A percentile compares a stretch with the other conserved stretches of the same genome.
Conservation (phyloP, 2,329 filamentous ascomycete genomes). For the Aspergillus ochraceus region DNA sequence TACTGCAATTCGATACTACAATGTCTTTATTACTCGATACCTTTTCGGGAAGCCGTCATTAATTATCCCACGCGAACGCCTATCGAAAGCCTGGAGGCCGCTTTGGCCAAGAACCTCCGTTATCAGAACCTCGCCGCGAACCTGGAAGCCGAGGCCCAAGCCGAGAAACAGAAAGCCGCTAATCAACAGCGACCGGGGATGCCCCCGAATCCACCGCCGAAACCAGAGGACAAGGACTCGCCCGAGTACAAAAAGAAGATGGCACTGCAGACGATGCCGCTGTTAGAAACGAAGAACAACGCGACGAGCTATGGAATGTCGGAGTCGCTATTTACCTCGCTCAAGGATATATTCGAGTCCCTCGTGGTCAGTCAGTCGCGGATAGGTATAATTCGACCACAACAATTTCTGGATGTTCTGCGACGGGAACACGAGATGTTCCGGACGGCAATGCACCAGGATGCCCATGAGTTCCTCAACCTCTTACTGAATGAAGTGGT, state of each 20-base stretch:
- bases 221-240: conserved; percentile 91
- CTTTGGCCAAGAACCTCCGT: conserved; percentile 47
- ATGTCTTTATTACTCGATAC: conserved; percentile 91
- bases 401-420: conserved; percentile 90
- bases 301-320: conserved; percentile 82
- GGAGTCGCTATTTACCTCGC: conserved; percentile 87
- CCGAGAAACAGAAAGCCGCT: conserved; percentile 47
- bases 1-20: conserved; percentile 99
- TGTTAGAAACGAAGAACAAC: conserved; percentile 83
- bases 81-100: conserved; percentile 66
- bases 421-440: conserved; percentile 97
- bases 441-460: conserved; percentile 93
- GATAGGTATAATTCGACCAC: conserved; percentile 87
- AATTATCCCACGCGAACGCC: conserved; percentile 78
- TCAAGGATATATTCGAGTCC: conserved; percentile 95
- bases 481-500: conserved; percentile 95
- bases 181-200: conserved; percentile 47
- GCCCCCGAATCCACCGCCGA: conserved; percentile 56
- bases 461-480: conserved; percentile 96
- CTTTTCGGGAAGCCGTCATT: conserved; percentile 91
- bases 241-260: conserved; percentile 98
- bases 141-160: conserved; percentile 51
- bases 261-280: conserved; percentile 81
- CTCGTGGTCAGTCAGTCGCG: conserved; percentile 78
- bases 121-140: conserved; percentile 62